phyloP scores from a whole-genome alignment of 345 rosid species.

The Gossypioides kirkii region DNA sequence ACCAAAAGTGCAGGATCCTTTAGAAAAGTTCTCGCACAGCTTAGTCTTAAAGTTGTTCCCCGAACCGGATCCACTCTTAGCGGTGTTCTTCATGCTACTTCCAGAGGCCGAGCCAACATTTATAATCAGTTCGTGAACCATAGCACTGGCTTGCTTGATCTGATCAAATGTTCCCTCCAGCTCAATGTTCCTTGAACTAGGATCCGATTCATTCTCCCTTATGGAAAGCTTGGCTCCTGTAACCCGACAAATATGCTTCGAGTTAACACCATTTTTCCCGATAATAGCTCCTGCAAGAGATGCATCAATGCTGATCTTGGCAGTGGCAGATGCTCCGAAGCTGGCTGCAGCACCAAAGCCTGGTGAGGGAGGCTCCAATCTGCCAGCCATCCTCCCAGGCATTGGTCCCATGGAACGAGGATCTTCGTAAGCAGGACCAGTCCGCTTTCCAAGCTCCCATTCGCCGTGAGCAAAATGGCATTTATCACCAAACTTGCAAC shows the following conservation, averaged over 20 bases:
- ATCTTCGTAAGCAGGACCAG: conserved; percentile 50
- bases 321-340: conserved; percentile 87
- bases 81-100: conserved; percentile 28
- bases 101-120: conserved; percentile 52
- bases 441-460: conserved; percentile 71
- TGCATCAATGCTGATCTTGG: conserved; percentile 88
- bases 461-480: conserved; percentile 86
- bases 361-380: conserved; percentile 42
- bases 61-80: conserved; percentile 15
- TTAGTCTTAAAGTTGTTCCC: conserved; percentile 74
- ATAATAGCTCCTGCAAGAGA: conserved; percentile 93
- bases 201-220: conserved; percentile 76
- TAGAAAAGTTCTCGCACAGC: conserved; percentile 64
- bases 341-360: conserved; percentile 54
- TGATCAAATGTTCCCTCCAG: conserved; percentile 95
- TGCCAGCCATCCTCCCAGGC: conserved; percentile 44
- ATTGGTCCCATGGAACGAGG: conserved; percentile 45
- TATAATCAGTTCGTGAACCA: conserved; percentile 82
- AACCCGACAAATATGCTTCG: conserved; percentile 79
- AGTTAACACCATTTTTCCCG: conserved; percentile 88
- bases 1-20: conserved; percentile 84
- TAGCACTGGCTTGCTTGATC: conserved; percentile 91
- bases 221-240: conserved; percentile 92
- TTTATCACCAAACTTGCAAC: conserved; percentile 79
- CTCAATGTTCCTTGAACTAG: conserved; percentile 79